Evolutionary conservation across 164 flowering plant species (phyloP), one percentile per base, ranked within the genome.

Genomic region (Amborella trichopoda): DNA sequence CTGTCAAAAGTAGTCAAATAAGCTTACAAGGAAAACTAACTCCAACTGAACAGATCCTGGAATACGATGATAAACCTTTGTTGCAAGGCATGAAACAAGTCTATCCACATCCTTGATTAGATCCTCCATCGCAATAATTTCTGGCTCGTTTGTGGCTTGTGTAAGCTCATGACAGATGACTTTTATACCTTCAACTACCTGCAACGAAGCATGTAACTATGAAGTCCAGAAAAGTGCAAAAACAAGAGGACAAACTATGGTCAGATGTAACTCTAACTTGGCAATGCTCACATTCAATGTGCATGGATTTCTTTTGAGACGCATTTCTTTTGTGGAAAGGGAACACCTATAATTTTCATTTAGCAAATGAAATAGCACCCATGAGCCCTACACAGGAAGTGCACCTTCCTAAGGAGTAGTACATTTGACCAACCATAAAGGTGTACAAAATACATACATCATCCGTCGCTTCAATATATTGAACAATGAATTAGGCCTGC

Each of bases 151-250:
- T 30, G 34, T 30, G 13, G 34, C 34, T 13, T 30, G 34, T 6
- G 34, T 30, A 30, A 30, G 34, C 34, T 30, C 34, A 30, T 30
- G 34, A 13, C 34, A 30, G 6, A 30, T 13, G 13, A 30, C 13
- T 30, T 30, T 30, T 13, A 30, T 30, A 13, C 34, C 34, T 30
- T 30, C 34, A 30, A 30, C 34, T 13, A 30, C 6, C 34, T 30
- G 34, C 34, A 69, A 26, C 13, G 42, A 30, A 41, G 34, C n/a
- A 41, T 11, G 20, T 38, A 10, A n/a, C 18, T 11, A 33, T 38
- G 11, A 0, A 38, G 20, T 9, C n/a, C 16, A 38, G 20, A 5
- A 38, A 38, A 38, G 16, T 38, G 9, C 20, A 38, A 16, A 9
- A 11, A 9, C 16, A 38, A 38, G 20, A 16, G n/a, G 16, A 30